A percentile compares a stretch with the other conserved stretches of the same genome.
Evolutionary conservation across 2,329 filamentous ascomycete genomes (phyloP).

Genomic region (Didymosphaeria variabile): DNA sequence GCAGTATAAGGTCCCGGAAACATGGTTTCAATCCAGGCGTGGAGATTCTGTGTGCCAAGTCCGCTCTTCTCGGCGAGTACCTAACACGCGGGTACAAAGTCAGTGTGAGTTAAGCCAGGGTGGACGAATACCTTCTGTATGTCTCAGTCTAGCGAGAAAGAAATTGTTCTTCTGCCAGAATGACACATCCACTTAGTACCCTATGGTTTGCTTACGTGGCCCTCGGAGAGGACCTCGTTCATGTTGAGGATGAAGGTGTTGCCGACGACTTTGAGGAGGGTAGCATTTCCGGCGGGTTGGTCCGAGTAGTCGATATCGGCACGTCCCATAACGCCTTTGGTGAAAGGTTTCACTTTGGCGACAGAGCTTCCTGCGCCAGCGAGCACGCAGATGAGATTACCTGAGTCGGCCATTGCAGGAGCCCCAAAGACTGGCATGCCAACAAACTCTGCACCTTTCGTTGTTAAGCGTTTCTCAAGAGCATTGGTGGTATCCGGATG

Average conservation of each 20-base stretch:
- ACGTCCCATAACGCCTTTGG: slow-evolving; percentile 75
- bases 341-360: slow-evolving; percentile 73
- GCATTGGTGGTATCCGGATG: slow-evolving; percentile 81
- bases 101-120: too few species aligned
- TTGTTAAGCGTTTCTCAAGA: slow-evolving; percentile 66
- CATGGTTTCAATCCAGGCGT: slow-evolving; percentile 75
- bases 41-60: slow-evolving; percentile 73
- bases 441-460: slow-evolving; percentile 75
- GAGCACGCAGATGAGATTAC: slow-evolving; percentile 76
- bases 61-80: slow-evolving; percentile 82
- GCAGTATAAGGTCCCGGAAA: slow-evolving; percentile 79
- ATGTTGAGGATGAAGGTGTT: slow-evolving; percentile 89
- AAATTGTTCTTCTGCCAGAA: too few species aligned
- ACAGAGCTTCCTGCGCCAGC: slow-evolving; percentile 71
- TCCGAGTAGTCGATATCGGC: slow-evolving; percentile 75
- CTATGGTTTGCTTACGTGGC: too few species aligned
- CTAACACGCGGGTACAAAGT: too few species aligned
- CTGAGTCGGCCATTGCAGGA: slow-evolving; percentile 74
- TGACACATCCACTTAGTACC: too few species aligned
- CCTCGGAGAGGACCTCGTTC: slow-evolving; percentile 81
- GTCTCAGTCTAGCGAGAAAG: too few species aligned
- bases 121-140: too few species aligned
- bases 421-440: slow-evolving; percentile 79
- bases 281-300: slow-evolving; percentile 73
- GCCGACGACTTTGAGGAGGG: slow-evolving; percentile 80